Base-by-base conservation (phyloP, 2,329 filamentous ascomycete genomes). In the Penicillium capsulatum region DNA sequence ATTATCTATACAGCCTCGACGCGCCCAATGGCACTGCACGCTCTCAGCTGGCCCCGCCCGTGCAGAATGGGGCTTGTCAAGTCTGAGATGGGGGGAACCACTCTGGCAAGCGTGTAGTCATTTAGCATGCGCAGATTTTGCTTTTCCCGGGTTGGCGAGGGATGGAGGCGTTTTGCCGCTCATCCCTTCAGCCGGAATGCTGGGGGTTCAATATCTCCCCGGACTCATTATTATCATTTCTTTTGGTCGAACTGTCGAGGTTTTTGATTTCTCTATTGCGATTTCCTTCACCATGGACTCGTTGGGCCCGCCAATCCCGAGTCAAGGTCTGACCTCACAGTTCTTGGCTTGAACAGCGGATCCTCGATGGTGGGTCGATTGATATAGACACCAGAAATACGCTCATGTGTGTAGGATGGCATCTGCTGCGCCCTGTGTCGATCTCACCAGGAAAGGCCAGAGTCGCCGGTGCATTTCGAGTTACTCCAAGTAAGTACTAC, bases 381-480 rank as follows among this genome's bases (percentile, higher is more conserved):
- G 13, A 28, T 7, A 15, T 3, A 20, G 32, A 35, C 14, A 29
- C 14, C n/a, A 37, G 4, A 20, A 16, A 17, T 13, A 13, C 16
- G 13, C 17, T 27, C n/a, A 28, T 31, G 8, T 3, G 29, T 36
- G 9, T 22, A 60, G 59, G 74, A 77, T 53, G 71, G 73, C 17
- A 77, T 81, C 31, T 75, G 80, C 55, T 79, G 75, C 48, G 76
- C 74, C 2, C 65, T 80, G 7, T 79, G 77, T 50, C 73, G 63
- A 36, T 81, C 80, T 55, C 64, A 63, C 32, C 77, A 81, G 53
- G 67, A 69, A 13, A 66, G 68, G 5, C 76, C 76, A 1, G 63
- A 70, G 5, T 63, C 66, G 4, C 68, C 74, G 2, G 72, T 81
- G 69, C 70, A 75, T 48, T 75, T 81, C 46, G 69, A 76, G 50